Conservation (phyloP, 2,329 filamentous ascomycete species). For the Colletotrichum sublineola region DNA sequence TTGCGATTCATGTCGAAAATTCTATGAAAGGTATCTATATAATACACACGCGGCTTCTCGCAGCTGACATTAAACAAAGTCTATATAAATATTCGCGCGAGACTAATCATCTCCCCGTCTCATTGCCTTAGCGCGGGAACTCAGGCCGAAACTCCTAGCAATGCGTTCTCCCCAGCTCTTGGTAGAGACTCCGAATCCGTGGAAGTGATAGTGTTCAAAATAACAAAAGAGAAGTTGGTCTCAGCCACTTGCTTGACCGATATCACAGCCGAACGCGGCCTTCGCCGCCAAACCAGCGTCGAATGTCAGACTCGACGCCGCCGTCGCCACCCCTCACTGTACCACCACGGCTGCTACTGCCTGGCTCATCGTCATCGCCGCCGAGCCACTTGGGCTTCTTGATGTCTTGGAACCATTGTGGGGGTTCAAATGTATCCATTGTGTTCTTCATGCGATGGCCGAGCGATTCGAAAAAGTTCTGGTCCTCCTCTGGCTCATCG, state of each 20-base stretch:
- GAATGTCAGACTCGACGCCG: slow-evolving; percentile 57
- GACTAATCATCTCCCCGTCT: slow-evolving; percentile 4
- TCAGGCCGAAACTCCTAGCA: slow-evolving; percentile 42
- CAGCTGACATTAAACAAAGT: slow-evolving; percentile 25
- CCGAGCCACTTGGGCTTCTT: slow-evolving; percentile 88
- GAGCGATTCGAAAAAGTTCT: slow-evolving; percentile 86
- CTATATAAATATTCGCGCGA: slow-evolving; percentile 23
- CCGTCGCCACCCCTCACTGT: slow-evolving; percentile 40
- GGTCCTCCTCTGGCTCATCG: slow-evolving; percentile 76
- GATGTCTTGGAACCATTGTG: slow-evolving; percentile 85
- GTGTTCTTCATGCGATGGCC: slow-evolving; percentile 92
- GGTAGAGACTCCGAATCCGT: slow-evolving; percentile 41
- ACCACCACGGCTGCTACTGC: slow-evolving; percentile 46
- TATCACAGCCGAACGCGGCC: slow-evolving; percentile 46
- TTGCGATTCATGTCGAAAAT: slow-evolving; percentile 4
- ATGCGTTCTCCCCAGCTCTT: slow-evolving; percentile 44
- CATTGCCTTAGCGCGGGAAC: slow-evolving; percentile 30
- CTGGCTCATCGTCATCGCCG: slow-evolving; percentile 61
- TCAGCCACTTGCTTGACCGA: neutral
- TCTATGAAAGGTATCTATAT: slow-evolving; percentile 34
- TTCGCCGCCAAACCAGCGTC: slow-evolving; percentile 71
- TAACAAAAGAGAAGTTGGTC: slow-evolving; percentile 18
- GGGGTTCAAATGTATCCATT: slow-evolving; percentile 84
- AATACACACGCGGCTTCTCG: slow-evolving; percentile 13
- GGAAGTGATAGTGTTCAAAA: slow-evolving; percentile 27